Evolutionary conservation across 2,329 filamentous ascomycete species (phyloP), one percentile per base, ranked within the genome.

Genomic region (Sporothrix euskadiensis): DNA sequence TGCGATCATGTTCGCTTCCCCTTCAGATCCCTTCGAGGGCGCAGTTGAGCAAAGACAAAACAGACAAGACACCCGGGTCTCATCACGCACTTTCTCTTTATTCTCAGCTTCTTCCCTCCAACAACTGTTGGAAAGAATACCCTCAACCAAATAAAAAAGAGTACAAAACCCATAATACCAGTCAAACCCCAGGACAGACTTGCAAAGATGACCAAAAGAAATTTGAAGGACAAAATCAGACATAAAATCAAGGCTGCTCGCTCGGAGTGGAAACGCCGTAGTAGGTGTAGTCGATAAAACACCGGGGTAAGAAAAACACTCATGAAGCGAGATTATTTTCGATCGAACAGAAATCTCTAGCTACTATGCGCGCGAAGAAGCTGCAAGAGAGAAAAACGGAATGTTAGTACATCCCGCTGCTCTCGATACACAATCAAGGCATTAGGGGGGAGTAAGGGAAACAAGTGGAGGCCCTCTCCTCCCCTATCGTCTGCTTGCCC

Each of bases 401-500:
- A 54, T 69, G 68, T 70, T 59, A 70, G 68, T 22, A 70, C 26
- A 71, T 39, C 14, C 14, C 2, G 52, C 26, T 26, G 30, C 14
- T 44, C n/a, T 30, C 7, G n/a, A n/a, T 16, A 35, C 16, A 56
- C 44, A 68, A 30, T 54, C 44, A 69, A 39, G 30, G 26, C 26
- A n/a, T n/a, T 14, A 49, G 47, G 26, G 26, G 32, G 49, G 52
- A 70, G 19, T 32, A 44, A 35, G 65, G 56, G 49, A 71, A 56
- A 70, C 26, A 56, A 66, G 44, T 57, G 57, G 69, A 69, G 74
- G 56, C 47, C 9, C 52, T 71, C 35, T 22, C 22, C 41, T 47
- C 30, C 44, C 32, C 32, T 54, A 44, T 61, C 56, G 19, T 49
- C 57, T 74, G 41, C 73, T 74, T 73, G 85, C 83, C 83, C 84